Conservation (phyloP, 2,329 filamentous ascomycete species). For the Volutella citrinella region DNA sequence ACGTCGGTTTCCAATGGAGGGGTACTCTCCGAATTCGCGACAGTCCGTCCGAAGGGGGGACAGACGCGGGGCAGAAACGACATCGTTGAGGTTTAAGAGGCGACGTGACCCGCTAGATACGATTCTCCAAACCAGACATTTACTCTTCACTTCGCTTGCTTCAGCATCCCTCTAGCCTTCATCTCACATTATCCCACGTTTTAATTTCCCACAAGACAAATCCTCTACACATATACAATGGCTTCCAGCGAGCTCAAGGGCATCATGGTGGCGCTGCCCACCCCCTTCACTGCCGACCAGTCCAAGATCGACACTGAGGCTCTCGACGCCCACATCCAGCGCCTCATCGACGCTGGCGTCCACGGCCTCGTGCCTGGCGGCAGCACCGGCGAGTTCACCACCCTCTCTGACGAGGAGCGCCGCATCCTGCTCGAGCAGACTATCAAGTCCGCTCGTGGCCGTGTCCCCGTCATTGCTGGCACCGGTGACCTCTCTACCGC, state of each 20-base stretch:
- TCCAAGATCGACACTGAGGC: conserved; percentile 35
- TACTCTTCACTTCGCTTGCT: conserved; percentile 1
- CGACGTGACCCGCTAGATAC: too few species aligned
- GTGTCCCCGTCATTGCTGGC: conserved; percentile 40
- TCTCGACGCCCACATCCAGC: conserved; percentile 40
- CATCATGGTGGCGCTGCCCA: conserved; percentile 48
- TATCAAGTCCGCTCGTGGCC: conserved; percentile 34
- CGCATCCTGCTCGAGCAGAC: conserved; percentile 39
- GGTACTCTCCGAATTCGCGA: too few species aligned
- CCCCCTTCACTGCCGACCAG: conserved; percentile 42
- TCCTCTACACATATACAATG: conserved; percentile 19
- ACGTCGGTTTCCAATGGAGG: too few species aligned
- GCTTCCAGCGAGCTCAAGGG: conserved; percentile 29
- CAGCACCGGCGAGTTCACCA: conserved; percentile 47
- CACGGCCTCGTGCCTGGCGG: conserved; percentile 50
- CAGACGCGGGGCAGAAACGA: too few species aligned
- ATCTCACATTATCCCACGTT: neutral
- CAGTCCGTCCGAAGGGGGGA: too few species aligned
- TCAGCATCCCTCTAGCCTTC: neutral
- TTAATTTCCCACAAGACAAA: neutral
- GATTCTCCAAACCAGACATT: too few species aligned
- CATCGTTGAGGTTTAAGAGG: too few species aligned
- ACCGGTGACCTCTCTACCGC: conserved; percentile 42
- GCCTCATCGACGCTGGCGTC: conserved; percentile 41
- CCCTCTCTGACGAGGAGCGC: conserved; percentile 40